phyloP scores from a whole-genome alignment of 805 yeast genomes.

The Schwanniomyces sp. region DNA sequence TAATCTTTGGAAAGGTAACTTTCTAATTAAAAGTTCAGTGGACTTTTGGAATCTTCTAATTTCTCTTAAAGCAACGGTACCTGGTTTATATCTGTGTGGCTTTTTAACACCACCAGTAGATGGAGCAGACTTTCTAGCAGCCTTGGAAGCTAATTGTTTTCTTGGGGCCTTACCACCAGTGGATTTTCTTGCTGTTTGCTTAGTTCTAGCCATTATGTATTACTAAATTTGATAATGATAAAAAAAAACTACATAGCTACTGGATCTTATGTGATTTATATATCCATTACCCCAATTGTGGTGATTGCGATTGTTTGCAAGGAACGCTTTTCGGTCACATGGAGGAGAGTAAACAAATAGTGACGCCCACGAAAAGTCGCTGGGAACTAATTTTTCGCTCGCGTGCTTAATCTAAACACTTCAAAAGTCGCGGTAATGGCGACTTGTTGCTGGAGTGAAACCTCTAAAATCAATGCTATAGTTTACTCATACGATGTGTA shows the following conservation, averaged over 20 bases:
- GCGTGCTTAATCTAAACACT: neutral
- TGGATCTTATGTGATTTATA: neutral
- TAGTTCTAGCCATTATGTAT: conserved; percentile 44
- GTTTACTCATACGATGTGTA: neutral
- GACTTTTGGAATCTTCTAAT: conserved; percentile 49
- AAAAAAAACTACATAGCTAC: neutral
- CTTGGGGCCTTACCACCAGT: conserved; percentile 52
- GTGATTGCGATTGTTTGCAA: neutral
- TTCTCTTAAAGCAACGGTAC: conserved; percentile 51
- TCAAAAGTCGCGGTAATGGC: neutral
- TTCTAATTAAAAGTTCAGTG: conserved; percentile 47
- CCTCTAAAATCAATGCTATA: neutral
- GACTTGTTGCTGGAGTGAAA: neutral
- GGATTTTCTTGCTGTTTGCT: conserved; percentile 49
- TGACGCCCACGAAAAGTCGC: neutral
- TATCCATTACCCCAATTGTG: neutral
- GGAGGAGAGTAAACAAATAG: neutral
- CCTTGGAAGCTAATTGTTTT: conserved; percentile 49
- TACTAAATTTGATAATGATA: neutral
- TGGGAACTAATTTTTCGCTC: neutral
- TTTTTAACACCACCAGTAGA: conserved; percentile 48
- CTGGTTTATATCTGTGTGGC: conserved; percentile 52
- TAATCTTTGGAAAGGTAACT: conserved; percentile 49
- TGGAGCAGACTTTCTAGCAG: conserved; percentile 50
- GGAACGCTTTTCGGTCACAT: neutral